Evolutionary conservation across 352 stramenopile species (phyloP).

Genomic region (Globisporangium acanthophoron): DNA sequence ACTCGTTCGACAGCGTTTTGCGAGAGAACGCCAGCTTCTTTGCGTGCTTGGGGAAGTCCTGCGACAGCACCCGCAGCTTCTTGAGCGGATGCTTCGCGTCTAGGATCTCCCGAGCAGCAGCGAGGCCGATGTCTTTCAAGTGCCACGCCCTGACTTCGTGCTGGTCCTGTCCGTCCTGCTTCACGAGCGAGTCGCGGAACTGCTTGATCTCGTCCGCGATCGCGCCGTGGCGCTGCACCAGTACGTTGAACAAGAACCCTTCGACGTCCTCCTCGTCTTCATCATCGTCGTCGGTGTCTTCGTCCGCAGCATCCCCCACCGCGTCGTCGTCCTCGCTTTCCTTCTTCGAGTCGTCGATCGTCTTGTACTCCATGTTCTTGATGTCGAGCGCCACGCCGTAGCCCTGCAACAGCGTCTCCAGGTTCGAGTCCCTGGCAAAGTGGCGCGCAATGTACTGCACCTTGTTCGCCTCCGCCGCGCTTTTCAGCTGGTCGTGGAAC

Average conservation of each 20-base stretch:
- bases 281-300: conserved; percentile 30
- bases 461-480: conserved; percentile 42
- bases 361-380: conserved; percentile 98
- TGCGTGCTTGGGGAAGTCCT: conserved; percentile 88
- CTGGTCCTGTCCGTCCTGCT: conserved; percentile 27
- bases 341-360: conserved; percentile 89
- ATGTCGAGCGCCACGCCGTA: conserved; percentile 93
- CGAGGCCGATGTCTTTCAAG: conserved; percentile 85
- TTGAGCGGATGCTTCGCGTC: conserved; percentile 72
- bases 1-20: conserved; percentile 43
- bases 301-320: conserved; percentile 13
- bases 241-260: conserved; percentile 54
- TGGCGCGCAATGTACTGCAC: conserved; percentile 85
- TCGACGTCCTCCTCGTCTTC: conserved; percentile 55
- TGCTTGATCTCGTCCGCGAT: conserved; percentile 47
- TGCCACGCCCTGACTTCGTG: conserved; percentile 78
- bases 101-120: conserved; percentile 67
- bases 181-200: conserved; percentile 50
- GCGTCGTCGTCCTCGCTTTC: conserved; percentile 19
- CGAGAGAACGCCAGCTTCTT: conserved; percentile 67
- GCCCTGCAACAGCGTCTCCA: conserved; percentile 84
- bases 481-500: conserved; percentile 66
- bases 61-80: conserved; percentile 70
- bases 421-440: conserved; percentile 51
- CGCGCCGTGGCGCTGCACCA: conserved; percentile 31